phyloP scores from a whole-genome alignment of 2,329 filamentous ascomycete genomes.

The Ascosphaera pollenicola region DNA sequence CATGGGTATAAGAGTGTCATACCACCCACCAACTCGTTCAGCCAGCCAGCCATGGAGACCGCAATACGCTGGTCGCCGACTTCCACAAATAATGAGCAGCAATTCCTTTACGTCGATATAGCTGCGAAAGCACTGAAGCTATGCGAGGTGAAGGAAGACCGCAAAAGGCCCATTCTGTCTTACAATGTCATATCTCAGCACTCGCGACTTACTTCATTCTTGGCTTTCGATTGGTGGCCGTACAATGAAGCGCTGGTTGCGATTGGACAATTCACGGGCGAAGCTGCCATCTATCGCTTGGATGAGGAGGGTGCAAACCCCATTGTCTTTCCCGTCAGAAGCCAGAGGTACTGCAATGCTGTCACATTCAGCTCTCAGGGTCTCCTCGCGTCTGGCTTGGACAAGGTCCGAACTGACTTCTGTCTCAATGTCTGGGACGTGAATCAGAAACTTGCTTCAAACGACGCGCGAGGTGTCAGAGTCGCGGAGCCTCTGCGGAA shows the following conservation, averaged over 20 bases:
- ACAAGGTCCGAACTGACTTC: slow-evolving; percentile 40
- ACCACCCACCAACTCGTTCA: no score
- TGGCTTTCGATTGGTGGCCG: slow-evolving; percentile 44
- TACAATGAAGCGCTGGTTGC: slow-evolving; percentile 34
- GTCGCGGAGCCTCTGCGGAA: slow-evolving; percentile 31
- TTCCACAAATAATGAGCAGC: slow-evolving; percentile 28
- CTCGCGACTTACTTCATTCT: slow-evolving; percentile 35
- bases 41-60: slow-evolving; percentile 26
- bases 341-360: slow-evolving; percentile 42
- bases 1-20: no score
- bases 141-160: slow-evolving; percentile 26
- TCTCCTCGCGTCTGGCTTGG: slow-evolving; percentile 37
- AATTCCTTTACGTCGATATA: slow-evolving; percentile 40
- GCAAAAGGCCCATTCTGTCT: slow-evolving; percentile 18
- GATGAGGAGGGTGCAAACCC: slow-evolving; percentile 25
- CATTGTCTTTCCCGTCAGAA: slow-evolving; percentile 34
- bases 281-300: slow-evolving; percentile 35
- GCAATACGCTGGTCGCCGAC: slow-evolving; percentile 42
- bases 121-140: slow-evolving; percentile 35
- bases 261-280: slow-evolving; percentile 38
- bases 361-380: slow-evolving; percentile 36
- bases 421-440: slow-evolving; percentile 44
- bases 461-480: slow-evolving; percentile 9
- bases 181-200: slow-evolving; percentile 32
- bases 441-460: slow-evolving; percentile 21